Conservation (phyloP, 768 basidiomycete species). For the Mycena sanguinolenta region DNA sequence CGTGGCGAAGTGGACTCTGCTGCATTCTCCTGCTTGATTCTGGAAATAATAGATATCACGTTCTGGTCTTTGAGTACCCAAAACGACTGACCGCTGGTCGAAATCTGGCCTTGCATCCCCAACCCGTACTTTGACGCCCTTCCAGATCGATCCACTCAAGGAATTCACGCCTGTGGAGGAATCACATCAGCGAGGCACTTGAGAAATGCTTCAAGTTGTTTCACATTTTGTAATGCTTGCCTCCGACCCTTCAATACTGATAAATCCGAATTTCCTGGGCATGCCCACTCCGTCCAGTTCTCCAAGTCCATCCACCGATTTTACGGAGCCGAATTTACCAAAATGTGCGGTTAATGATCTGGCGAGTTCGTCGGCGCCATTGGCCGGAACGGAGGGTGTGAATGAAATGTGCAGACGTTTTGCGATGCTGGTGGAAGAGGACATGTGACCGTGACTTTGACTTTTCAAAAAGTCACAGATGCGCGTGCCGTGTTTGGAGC, state of each 20-base stretch:
- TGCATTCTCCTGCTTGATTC: slow-evolving; percentile 22
- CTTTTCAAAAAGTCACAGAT: slow-evolving; percentile 6
- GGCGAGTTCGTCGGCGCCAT: slow-evolving; percentile 36
- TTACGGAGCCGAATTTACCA: slow-evolving; percentile 75
- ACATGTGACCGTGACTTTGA: slow-evolving; percentile 25
- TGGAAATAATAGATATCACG: slow-evolving; percentile 6
- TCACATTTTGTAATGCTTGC: slow-evolving; percentile 78
- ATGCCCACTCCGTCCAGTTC: slow-evolving; percentile 72
- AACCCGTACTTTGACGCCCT: slow-evolving; percentile 86
- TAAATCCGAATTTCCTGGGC: slow-evolving; percentile 79
- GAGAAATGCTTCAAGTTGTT: background rate
- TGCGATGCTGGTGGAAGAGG: slow-evolving; percentile 34
- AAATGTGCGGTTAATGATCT: slow-evolving; percentile 69
- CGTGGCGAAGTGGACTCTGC: slow-evolving; percentile 50
- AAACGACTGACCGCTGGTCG: slow-evolving; percentile 64
- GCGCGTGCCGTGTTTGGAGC: background rate
- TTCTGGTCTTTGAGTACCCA: no score
- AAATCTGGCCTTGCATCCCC: slow-evolving; percentile 89
- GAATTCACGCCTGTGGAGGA: slow-evolving; percentile 72
- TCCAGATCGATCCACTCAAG: slow-evolving; percentile 88
- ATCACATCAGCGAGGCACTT: background rate
- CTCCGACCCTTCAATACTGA: slow-evolving; percentile 76
- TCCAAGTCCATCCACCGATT: slow-evolving; percentile 78
- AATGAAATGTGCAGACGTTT: slow-evolving; percentile 71
- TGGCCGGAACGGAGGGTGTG: slow-evolving; percentile 59